Evolutionary conservation across 768 basidiomycete genomes (phyloP).

Genomic region (Strobilomyces confusus): DNA sequence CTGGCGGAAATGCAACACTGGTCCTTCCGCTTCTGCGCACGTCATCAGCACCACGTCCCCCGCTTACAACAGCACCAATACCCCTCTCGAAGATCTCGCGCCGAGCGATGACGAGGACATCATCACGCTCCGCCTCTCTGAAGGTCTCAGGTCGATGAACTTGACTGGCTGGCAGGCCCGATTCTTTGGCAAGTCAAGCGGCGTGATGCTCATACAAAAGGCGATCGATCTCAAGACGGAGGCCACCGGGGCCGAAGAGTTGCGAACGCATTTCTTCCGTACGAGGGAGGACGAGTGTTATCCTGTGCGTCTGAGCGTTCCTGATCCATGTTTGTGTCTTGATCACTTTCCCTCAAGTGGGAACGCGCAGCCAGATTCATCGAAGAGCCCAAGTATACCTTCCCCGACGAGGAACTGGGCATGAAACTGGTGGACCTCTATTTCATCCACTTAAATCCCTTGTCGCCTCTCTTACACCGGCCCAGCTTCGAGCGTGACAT

Average conservation of each 20-base stretch:
- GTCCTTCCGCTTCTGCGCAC: slow-evolving; percentile 11
- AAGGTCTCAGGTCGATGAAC: slow-evolving; percentile 22
- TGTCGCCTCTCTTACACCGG: slow-evolving; percentile 68
- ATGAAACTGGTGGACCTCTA: slow-evolving; percentile 55
- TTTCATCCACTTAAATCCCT: slow-evolving; percentile 55
- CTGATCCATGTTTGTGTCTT: neutral
- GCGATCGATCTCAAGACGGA: slow-evolving; percentile 60
- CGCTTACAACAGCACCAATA: neutral
- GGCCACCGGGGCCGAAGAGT: slow-evolving; percentile 39
- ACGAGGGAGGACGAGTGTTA: neutral
- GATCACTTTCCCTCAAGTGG: slow-evolving; percentile 20
- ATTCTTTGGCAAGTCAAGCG: slow-evolving; percentile 43
- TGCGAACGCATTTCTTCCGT: neutral
- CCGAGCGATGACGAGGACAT: slow-evolving; percentile 30
- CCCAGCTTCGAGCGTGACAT: slow-evolving; percentile 58
- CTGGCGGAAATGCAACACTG: slow-evolving; percentile 27
- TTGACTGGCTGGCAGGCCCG: slow-evolving; percentile 9
- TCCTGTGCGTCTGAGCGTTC: slow-evolving; percentile 25
- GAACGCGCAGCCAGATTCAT: slow-evolving; percentile 21
- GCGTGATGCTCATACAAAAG: slow-evolving; percentile 37
- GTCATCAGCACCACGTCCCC: slow-evolving; percentile 13
- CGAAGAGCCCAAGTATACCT: slow-evolving; percentile 33
- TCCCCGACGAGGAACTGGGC: slow-evolving; percentile 52
- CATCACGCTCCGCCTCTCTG: slow-evolving; percentile 19
- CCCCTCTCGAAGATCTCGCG: slow-evolving; percentile 18